phyloP scores from a whole-genome alignment of 2,329 filamentous ascomycete species.

The Fusarium protoensiforme region DNA sequence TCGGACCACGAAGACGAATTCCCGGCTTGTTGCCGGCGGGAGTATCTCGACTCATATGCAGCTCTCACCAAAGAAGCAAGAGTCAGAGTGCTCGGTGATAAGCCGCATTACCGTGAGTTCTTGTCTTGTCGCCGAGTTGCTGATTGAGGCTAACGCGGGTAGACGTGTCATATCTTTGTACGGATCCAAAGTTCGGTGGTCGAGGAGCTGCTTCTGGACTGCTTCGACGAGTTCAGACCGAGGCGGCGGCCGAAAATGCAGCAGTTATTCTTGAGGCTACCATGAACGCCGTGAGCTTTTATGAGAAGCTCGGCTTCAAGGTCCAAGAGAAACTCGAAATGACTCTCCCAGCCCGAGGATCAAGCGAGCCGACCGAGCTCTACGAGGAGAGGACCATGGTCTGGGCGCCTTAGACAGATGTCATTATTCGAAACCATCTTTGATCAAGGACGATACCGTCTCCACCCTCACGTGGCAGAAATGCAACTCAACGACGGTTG shows the following conservation, averaged over 20 bases:
- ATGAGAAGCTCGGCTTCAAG: slow-evolving; percentile 51
- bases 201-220: slow-evolving; percentile 51
- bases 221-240: slow-evolving; percentile 46
- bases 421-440: not conserved
- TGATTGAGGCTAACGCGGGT: slow-evolving; percentile 20
- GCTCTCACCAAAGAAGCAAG: slow-evolving; percentile 46
- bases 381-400: slow-evolving; percentile 51
- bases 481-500: slow-evolving; percentile 13
- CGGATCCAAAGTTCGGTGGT: slow-evolving; percentile 48
- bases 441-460: slow-evolving; percentile 12
- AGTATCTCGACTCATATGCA: slow-evolving; percentile 50
- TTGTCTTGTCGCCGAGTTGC: not conserved
- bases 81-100: slow-evolving; percentile 43
- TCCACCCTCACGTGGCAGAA: slow-evolving; percentile 41
- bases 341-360: slow-evolving; percentile 46
- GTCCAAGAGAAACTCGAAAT: slow-evolving; percentile 47
- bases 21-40: slow-evolving; percentile 42
- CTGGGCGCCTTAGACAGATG: slow-evolving; percentile 36
- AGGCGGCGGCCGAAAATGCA: slow-evolving; percentile 46
- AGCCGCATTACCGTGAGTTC: slow-evolving; percentile 53
- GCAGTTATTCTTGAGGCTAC: slow-evolving; percentile 54
- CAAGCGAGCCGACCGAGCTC: slow-evolving; percentile 44
- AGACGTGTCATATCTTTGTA: slow-evolving; percentile 55
- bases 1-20: slow-evolving; percentile 39
- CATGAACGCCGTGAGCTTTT: slow-evolving; percentile 51